Evolutionary conservation across 257 asterid species (phyloP), one percentile per base, ranked within the genome.

Genomic region (Ilex asprella): DNA sequence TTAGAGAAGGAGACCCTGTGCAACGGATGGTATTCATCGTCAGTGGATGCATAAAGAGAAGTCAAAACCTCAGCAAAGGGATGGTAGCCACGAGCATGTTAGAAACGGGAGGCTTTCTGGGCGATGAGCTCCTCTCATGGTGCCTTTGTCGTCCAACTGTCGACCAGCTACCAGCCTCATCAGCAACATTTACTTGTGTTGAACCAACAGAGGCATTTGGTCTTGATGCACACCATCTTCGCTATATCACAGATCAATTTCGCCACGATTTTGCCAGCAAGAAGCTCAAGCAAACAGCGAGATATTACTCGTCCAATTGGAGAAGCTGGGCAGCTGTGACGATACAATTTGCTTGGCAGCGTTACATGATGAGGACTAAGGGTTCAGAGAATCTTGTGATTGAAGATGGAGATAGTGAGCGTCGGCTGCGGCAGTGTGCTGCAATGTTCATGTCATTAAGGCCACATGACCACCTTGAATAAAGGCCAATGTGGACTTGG

Each of bases 391-490:
- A 46, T 60, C 69, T 39, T 49, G 74, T 16, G 7, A 56, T 74
- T 6, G 63, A 16, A 2, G 58, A 50, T 7, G 88, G 71, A 5
- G 81, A 84, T 16, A 57, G 76, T 14, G 90, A 86, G 12, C 79
- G 81, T n/a, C 85, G 78, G 7, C 92, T 91, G 59, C 69, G 94
- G 16, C 93, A 84, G 55, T 88, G 81, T 49, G 98, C 96, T 14
- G 85, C 96, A 5, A 74, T 82, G 77, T 91, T 91, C 73, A 62
- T 91, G 95, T 91, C 96, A 13, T 63, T 91, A 63, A 62, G 92
- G 67, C 98, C 96, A 46, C 96, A 88, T 53, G 98, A 88, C 74
- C 98, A 91, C 81, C 96, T 91, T 54, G 98, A 91, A 50, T 91
- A 54, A 77, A 61, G 27, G 16, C 4, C 14, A 55, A 15, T 30